Base-by-base conservation (phyloP, 2,329 filamentous ascomycete genomes). In the Clonostachys solani region DNA sequence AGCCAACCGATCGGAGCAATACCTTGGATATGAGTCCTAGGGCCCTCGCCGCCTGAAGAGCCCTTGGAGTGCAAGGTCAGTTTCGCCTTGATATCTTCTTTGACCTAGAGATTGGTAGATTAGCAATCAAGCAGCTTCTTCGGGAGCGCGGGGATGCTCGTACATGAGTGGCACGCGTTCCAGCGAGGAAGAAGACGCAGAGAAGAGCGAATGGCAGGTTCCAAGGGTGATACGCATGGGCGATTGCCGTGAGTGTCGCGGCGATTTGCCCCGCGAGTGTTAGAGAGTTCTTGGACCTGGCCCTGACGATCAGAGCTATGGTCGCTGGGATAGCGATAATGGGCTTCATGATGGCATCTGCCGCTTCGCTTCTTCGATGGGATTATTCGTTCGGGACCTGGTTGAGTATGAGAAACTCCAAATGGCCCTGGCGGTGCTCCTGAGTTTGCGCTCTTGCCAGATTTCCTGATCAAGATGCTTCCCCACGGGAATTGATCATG, bases 181-280 rank as follows among this genome's bases (percentile, higher is more conserved):
- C 94, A 5, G 87, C 83, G 4, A 95, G 71, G 67, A 96, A 97
- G 72, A 97, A 97, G 35, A 91, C 80, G 44, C 80, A 79, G 3
- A 97, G 76, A 12, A 96, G 76, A 29, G 80, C 80, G 68, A 96
- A 95, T n/a, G 90, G 92, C n/a, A 92, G 73, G 50, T 88, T 89
- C 86, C 90, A 96, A 5, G 92, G 92, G 66, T 97, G 92, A n/a
- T 92, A 70, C 15, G 91, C 90, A 65, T 99, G 94, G 12, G 87
- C 81, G 42, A 79, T 65, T 5, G 90, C 92, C 5, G 92, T 95
- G 40, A 86, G 58, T 6, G 76, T 73, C 5, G 92, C 92, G 12
- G 81, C 79, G 36, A 86, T 56, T 56, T 96, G 81, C 50, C 92
- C 92, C 7, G 76, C 69, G 0, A 86, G 81, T 1, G 92, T 97